These are phyloP conservation scores for Cutaneotrichosporon sp. DNA, from an alignment of 1,284 basidiomycete genomes.

Conservation along the genomic window DNA sequence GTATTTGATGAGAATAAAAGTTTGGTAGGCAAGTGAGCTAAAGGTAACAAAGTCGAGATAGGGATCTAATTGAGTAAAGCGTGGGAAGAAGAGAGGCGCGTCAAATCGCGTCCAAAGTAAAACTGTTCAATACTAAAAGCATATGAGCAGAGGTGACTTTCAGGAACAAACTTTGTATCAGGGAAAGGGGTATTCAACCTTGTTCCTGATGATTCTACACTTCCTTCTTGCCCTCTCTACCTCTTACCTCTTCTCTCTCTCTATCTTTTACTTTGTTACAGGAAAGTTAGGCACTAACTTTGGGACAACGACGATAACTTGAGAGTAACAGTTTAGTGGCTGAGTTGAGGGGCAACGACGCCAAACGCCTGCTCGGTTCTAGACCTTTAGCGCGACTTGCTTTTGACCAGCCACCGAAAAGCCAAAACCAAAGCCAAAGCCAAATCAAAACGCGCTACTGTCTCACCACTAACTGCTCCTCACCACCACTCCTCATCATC, in stretches of 20 bases:
- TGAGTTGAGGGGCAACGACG: background rate
- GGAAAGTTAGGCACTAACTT: background rate
- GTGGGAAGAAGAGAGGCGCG: background rate
- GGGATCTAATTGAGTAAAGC: too few species aligned
- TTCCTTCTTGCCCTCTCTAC: too few species aligned
- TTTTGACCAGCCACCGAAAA: background rate
- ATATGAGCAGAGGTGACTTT: background rate
- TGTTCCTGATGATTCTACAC: background rate
- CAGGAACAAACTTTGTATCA: background rate
- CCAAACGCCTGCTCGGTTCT: background rate
- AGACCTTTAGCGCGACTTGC: constrained; percentile 7
- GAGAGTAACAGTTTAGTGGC: background rate
- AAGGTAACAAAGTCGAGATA: too few species aligned
- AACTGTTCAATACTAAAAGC: background rate
- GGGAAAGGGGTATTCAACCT: background rate
- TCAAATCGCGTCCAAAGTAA: background rate
- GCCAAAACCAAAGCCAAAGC: background rate
- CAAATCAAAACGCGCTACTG: background rate
- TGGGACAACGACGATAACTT: too few species aligned
- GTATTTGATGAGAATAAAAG: too few species aligned
- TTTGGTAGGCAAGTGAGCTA: too few species aligned
- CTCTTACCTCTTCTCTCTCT: too few species aligned
- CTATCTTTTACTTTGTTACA: too few species aligned
- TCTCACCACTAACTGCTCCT: background rate
- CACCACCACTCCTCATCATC: background rate